Evolutionary conservation across 148 eudicot species (phyloP), one percentile per base, ranked within the genome.

Genomic region (Salicornia ramosissima): DNA sequence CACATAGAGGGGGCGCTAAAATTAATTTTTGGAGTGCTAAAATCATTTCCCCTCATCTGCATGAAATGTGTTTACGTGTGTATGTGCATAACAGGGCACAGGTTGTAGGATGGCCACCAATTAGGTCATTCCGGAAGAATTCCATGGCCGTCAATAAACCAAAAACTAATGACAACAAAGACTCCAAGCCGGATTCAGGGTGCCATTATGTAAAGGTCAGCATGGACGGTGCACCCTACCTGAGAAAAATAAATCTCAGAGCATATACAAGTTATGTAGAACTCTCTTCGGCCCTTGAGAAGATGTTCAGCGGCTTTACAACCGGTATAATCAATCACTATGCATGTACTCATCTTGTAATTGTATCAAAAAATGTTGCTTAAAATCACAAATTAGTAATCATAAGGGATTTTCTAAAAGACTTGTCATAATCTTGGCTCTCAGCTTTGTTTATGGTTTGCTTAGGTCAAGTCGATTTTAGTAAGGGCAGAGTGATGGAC

Each of bases 91-190:
- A 55, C 83, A 87, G 88, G 73, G 83, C 82, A 51, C 88, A 87
- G 62, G 86, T 84, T 45, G 83, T 84, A 66, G 91, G 88, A 79
- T 87, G 91, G 91, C 91, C 91, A 58, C 91, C 91, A 54, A 79
- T 87, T 73, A 77, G 88, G 57, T 85, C 88, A 39, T 87, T 84
- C 47, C 80, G 88, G 31, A 87, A 81, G 83, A 87, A 85, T 54
- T 66, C 85, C 30, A 83, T 87, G 86, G 82, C 81, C 45, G 56
- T 28, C 55, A 83, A 64, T 45, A 34, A 72, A 53, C 79, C 76
- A 3, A 84, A 84, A 65, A 66, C 60, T 63, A 61, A 73, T 19
- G 83, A 62, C 25, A 67, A 78, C 8, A 64, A 43, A 6, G 82
- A 83, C 26, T 50, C 63, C 43, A 84, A 84, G 54, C 50, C 69